Evolutionary conservation across 2,329 filamentous ascomycete genomes (phyloP).

Genomic region (Colletotrichum sp.): DNA sequence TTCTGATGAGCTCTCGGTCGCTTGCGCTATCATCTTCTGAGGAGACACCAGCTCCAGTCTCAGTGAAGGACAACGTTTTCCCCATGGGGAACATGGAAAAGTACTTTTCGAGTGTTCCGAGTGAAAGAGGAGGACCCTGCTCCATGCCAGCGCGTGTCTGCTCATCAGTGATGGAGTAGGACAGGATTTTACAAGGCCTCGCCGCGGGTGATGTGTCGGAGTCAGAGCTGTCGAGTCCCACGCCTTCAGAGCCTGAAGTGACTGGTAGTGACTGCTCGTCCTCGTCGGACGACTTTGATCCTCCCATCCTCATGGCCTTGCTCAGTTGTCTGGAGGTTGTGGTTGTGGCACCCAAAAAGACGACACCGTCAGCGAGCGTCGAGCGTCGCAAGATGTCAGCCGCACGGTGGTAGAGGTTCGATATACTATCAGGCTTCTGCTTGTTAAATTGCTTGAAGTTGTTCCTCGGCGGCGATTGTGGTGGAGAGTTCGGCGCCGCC

Average conservation of each 20-base stretch:
- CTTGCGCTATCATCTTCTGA: conserved; percentile 36
- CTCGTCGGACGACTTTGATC: conserved; percentile 15
- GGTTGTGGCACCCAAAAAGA: conserved; percentile 32
- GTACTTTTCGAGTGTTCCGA: conserved; percentile 33
- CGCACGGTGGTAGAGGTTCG: conserved; percentile 30
- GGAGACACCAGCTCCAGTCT: conserved; percentile 29
- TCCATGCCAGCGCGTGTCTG: conserved; percentile 28
- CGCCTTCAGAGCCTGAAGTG: conserved; percentile 24
- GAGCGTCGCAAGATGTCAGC: conserved; percentile 32
- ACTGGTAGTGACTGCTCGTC: conserved; percentile 19
- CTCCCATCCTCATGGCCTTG: neutral
- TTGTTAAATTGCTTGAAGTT: neutral
- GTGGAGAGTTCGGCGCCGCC: neutral
- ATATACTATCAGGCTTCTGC: conserved; percentile 24
- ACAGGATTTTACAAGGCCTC: conserved; percentile 32
- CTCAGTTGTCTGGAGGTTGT: conserved; percentile 4
- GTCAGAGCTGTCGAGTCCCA: conserved; percentile 31
- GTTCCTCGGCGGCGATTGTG: neutral
- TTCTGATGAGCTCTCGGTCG: conserved; percentile 24
- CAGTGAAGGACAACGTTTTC: conserved; percentile 33
- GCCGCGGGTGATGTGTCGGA: conserved; percentile 29
- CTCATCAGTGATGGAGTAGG: conserved; percentile 30
- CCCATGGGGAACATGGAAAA: conserved; percentile 33
- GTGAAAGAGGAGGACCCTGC: conserved; percentile 28
- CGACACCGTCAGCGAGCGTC: conserved; percentile 34